These are phyloP conservation scores for Excoecaria agallocha DNA, from an alignment of 345 rosid species.

Conservation along the genomic window DNA sequence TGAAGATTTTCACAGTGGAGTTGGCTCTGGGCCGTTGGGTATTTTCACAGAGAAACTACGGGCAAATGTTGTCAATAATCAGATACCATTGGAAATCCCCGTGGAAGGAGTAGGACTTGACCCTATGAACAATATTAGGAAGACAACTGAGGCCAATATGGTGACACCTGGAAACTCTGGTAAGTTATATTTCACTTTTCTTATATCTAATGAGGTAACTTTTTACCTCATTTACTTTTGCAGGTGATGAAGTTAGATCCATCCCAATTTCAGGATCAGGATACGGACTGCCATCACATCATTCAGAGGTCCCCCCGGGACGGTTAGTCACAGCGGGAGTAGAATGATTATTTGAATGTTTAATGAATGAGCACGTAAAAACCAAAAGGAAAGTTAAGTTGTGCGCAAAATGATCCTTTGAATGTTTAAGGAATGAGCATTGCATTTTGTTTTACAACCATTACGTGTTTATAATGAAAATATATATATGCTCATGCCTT, in stretches of 20 bases:
- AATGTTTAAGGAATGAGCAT: too few species aligned
- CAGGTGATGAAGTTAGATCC: slow-evolving; percentile 62
- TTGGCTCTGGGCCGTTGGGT: slow-evolving; percentile 39
- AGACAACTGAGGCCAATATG: slow-evolving; percentile 34
- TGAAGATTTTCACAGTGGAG: slow-evolving; percentile 48
- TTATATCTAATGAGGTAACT: background rate
- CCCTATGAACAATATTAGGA: slow-evolving; percentile 27
- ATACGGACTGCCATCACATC: slow-evolving; percentile 32
- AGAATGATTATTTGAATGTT: too few species aligned
- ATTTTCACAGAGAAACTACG: slow-evolving; percentile 49
- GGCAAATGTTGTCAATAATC: too few species aligned
- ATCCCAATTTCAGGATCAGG: slow-evolving; percentile 72
- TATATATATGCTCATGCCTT: too few species aligned
- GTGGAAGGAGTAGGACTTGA: slow-evolving; percentile 39
- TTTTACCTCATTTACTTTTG: slow-evolving; percentile 17
- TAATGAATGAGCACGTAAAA: too few species aligned
- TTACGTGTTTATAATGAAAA: too few species aligned
- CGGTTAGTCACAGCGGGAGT: too few species aligned
- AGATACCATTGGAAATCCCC: slow-evolving; percentile 34
- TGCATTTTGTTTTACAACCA: too few species aligned
- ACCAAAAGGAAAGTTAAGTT: too few species aligned
- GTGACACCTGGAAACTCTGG: slow-evolving; percentile 63
- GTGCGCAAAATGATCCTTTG: too few species aligned
- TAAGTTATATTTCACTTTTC: slow-evolving; percentile 18
- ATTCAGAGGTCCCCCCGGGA: slow-evolving; percentile 35